Percentiles rank a stretch among this genome's conserved stretches.
phyloP scores from a whole-genome alignment of 2,329 filamentous ascomycete species.

The Sporothrix luriei region DNA sequence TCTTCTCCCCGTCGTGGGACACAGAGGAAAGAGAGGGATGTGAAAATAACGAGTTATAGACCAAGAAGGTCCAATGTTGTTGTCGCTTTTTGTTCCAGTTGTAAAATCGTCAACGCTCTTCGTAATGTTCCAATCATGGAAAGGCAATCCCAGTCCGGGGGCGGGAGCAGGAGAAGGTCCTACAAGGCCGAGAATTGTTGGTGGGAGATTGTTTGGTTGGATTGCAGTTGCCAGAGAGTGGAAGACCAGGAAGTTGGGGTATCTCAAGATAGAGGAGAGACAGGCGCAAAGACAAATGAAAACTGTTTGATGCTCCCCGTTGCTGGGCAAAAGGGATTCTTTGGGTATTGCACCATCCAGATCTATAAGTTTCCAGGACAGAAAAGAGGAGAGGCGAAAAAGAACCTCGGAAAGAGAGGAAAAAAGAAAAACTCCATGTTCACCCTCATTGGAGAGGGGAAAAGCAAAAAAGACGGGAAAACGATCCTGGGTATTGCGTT shows the following conservation, averaged over 20 bases:
- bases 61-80: conserved; percentile 19
- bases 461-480: conserved; percentile 29
- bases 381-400: conserved; percentile 12
- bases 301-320: conserved; percentile 8
- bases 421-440: conserved; percentile 24
- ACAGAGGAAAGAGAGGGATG: neutral
- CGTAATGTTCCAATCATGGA: conserved; percentile 8
- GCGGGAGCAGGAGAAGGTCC: neutral
- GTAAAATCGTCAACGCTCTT: conserved; percentile 24
- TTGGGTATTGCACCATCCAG: conserved; percentile 33
- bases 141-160: conserved; percentile 26
- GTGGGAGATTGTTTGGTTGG: conserved; percentile 9
- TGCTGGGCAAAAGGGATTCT: conserved; percentile 24
- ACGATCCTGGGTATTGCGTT: conserved; percentile 29
- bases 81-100: conserved; percentile 14
- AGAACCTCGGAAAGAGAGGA: conserved; percentile 22
- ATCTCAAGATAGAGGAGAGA: conserved; percentile 30
- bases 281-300: neutral
- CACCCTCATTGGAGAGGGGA: neutral
- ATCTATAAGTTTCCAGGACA: conserved; percentile 30
- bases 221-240: conserved; percentile 28
- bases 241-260: conserved; percentile 32
- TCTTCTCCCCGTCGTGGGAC: neutral
- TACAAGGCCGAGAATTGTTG: neutral
- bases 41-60: neutral